Evolutionary conservation across 2,329 filamentous ascomycete species (phyloP).

Genomic region (Ceratocystis harringtonii): DNA sequence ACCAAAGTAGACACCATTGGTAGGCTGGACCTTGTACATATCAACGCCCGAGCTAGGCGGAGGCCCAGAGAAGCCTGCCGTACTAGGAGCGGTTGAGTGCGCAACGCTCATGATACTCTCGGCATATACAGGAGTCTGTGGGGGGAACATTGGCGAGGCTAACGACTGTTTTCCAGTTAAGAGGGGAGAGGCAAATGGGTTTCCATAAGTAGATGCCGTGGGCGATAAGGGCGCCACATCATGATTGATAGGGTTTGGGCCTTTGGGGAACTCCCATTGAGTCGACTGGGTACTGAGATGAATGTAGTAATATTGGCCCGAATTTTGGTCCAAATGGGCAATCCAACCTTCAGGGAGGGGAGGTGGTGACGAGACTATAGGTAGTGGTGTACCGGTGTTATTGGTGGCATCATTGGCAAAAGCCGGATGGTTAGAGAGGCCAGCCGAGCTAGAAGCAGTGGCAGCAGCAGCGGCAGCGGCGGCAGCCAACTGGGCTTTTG

Average conservation of each 20-base stretch:
- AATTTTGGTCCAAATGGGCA: conserved; percentile 85
- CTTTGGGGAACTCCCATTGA: conserved; percentile 98
- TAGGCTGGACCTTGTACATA: conserved; percentile 83
- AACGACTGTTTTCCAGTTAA: conserved; percentile 39
- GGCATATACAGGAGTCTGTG: conserved; percentile 69
- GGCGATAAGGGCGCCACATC: conserved; percentile 74
- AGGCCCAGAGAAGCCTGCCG: conserved; percentile 76
- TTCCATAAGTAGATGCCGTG: conserved; percentile 59
- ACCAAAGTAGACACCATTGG: conserved; percentile 95
- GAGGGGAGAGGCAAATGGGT: conserved; percentile 55
- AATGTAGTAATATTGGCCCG: conserved; percentile 97
- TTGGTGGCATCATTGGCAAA: conserved; percentile 59
- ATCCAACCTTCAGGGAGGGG: conserved; percentile 97
- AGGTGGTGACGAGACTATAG: conserved; percentile 58
- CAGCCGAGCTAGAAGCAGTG: conserved; percentile 33
- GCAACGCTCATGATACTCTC: conserved; percentile 76
- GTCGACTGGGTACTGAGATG: conserved; percentile 89
- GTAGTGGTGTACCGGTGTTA: conserved; percentile 12
- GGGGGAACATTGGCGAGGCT: conserved; percentile 68
- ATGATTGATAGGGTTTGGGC: conserved; percentile 74
- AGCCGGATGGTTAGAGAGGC: conserved; percentile 62
- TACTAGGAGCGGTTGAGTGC: conserved; percentile 55
- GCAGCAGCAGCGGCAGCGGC: conserved; percentile 29
- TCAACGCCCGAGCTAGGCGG: conserved; percentile 79
- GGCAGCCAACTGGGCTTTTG: conserved; percentile 20